Evolutionary conservation across 2,329 filamentous ascomycete species (phyloP).

Genomic region (Fusarium sp.): DNA sequence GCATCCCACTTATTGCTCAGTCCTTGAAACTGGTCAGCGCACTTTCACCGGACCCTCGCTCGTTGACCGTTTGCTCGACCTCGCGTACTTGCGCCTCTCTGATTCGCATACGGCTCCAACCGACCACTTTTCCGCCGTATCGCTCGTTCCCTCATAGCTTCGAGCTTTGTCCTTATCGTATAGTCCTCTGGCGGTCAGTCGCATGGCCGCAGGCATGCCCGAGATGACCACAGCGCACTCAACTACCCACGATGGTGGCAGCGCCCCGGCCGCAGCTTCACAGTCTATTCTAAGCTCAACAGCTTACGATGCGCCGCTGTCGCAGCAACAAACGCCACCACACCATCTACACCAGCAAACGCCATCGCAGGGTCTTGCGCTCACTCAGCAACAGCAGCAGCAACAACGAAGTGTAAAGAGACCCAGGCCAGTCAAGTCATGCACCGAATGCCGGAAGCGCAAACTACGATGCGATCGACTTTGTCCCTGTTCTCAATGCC

Average conservation of each 20-base stretch:
- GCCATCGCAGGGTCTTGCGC: slow-evolving; percentile 37
- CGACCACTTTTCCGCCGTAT: slow-evolving; percentile 3
- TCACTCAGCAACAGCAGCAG: slow-evolving; percentile 42
- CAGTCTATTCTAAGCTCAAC: slow-evolving; percentile 31
- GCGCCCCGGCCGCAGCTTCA: slow-evolving; percentile 19
- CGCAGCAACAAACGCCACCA: slow-evolving; percentile 44
- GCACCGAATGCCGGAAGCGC: slow-evolving; percentile 66
- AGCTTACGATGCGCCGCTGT: slow-evolving; percentile 40
- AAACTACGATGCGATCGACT: slow-evolving; percentile 67
- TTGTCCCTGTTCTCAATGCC: slow-evolving; percentile 67
- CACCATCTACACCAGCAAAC: slow-evolving; percentile 45
- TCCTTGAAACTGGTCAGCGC: slow-evolving; percentile 14
- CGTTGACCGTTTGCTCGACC: slow-evolving; percentile 13
- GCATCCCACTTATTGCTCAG: slow-evolving; percentile 19
- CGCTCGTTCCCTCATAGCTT: slow-evolving; percentile 1
- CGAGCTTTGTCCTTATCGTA: slow-evolving; percentile 5
- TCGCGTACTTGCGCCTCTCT: slow-evolving; percentile 8
- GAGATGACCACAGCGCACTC: slow-evolving; percentile 42
- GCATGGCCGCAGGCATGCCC: slow-evolving; percentile 16
- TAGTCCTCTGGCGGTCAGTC: slow-evolving; percentile 1
- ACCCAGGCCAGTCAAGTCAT: slow-evolving; percentile 65
- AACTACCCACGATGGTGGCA: slow-evolving; percentile 38
- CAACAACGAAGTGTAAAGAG: slow-evolving; percentile 61
- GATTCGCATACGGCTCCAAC: slow-evolving; percentile 2
- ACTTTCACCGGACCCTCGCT: slow-evolving; percentile 11